These are phyloP conservation scores for Linum tenue DNA, from an alignment of 345 rosid species.

Conservation along the genomic window DNA sequence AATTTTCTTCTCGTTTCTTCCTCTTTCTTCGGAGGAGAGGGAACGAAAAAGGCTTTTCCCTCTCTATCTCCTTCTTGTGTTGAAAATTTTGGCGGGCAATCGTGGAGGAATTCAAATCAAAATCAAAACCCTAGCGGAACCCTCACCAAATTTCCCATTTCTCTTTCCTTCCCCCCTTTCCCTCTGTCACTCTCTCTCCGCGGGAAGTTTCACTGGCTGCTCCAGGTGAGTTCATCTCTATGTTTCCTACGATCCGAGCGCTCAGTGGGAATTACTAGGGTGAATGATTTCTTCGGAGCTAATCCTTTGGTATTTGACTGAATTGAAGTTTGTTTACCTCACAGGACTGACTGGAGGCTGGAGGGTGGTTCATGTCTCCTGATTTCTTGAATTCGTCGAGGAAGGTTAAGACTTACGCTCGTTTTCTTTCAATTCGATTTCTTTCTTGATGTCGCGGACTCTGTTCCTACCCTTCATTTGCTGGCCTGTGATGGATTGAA, in stretches of 20 bases:
- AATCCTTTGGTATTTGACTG: background rate
- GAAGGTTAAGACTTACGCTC: background rate
- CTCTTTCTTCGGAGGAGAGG: too few species aligned
- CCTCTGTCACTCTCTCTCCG: background rate
- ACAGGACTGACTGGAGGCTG: background rate
- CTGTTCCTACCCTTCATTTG: background rate
- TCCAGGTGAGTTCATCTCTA: background rate
- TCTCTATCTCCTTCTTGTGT: background rate
- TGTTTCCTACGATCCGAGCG: background rate
- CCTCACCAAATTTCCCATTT: background rate
- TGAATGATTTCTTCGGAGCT: background rate
- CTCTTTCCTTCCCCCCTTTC: conserved; percentile 15
- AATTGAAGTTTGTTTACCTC: background rate
- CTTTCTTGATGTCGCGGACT: background rate
- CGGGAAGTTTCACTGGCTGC: background rate
- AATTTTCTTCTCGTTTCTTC: too few species aligned
- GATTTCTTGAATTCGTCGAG: too few species aligned
- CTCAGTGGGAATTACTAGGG: background rate
- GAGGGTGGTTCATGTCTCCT: background rate
- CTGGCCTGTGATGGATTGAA: background rate
- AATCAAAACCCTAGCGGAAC: conserved; percentile 51
- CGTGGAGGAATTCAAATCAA: conserved; percentile 32
- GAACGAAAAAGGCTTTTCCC: background rate
- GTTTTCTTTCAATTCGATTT: conserved; percentile 10
- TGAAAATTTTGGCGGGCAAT: conserved; percentile 71